phyloP scores from a whole-genome alignment of 805 yeast species.

The Metschnikowia aberdeeniae region DNA sequence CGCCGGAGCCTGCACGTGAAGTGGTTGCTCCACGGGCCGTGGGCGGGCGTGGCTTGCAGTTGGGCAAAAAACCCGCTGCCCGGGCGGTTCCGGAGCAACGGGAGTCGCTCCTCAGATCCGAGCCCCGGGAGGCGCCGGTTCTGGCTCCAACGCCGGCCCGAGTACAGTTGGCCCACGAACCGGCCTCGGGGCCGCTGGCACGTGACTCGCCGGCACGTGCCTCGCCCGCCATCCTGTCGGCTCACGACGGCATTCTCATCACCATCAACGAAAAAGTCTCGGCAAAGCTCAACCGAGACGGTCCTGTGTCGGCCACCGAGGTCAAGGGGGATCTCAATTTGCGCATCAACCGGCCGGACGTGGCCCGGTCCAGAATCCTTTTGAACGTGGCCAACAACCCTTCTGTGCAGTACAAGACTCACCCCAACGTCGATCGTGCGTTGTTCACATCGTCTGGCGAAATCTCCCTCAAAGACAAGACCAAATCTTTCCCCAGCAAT shows the following conservation, averaged over 20 bases:
- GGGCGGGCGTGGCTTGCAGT: conserved; percentile 69
- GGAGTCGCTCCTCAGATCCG: conserved; percentile 22
- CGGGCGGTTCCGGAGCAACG: conserved; percentile 24
- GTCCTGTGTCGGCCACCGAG: conserved; percentile 63
- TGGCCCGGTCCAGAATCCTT: conserved; percentile 62
- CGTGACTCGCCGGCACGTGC: conserved; percentile 10
- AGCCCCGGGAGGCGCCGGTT: background rate
- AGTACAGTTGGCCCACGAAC: background rate
- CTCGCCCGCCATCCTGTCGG: conserved; percentile 5
- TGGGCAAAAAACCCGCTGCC: conserved; percentile 53
- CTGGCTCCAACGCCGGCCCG: background rate
- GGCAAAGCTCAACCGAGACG: conserved; percentile 81
- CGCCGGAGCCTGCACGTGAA: conserved; percentile 22
- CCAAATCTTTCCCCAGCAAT: conserved; percentile 84
- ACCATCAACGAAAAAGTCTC: conserved; percentile 71
- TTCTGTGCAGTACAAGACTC: conserved; percentile 78
- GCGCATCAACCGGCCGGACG: conserved; percentile 72
- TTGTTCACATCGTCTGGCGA: conserved; percentile 54
- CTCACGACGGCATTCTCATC: conserved; percentile 77
- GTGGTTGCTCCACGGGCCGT: conserved; percentile 9
- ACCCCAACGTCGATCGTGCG: conserved; percentile 88
- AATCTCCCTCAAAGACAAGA: conserved; percentile 71
- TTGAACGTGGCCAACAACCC: conserved; percentile 46
- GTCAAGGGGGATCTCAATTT: conserved; percentile 88
- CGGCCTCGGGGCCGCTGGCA: background rate